Conservation (phyloP, 228 moss, liverwort and hornwort genomes). For the Sphagnum fallax region DNA sequence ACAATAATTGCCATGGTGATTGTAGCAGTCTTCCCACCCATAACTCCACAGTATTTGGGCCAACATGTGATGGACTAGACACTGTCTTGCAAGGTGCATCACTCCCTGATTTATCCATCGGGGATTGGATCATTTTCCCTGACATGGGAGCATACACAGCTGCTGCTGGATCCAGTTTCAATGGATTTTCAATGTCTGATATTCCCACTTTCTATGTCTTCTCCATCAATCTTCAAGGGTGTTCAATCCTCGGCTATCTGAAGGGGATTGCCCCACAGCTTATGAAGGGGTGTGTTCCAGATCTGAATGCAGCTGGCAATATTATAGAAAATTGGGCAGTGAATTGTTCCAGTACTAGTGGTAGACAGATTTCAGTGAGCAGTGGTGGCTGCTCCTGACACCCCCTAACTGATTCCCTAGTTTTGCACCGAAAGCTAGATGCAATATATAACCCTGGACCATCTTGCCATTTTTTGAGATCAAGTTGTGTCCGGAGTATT, state of each 20-base stretch:
- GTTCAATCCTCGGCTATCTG: not conserved
- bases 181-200: conserved; percentile 21
- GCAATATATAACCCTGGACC: too few relatives aligned
- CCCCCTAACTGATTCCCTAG: not conserved
- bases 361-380: conserved; percentile 2
- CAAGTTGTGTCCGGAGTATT: too few relatives aligned
- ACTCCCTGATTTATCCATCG: conserved; percentile 19
- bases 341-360: conserved; percentile 6
- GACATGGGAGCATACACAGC: conserved; percentile 44
- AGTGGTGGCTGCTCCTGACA: not conserved
- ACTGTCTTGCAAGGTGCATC: conserved; percentile 19
- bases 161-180: conserved; percentile 25
- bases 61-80: conserved; percentile 29
- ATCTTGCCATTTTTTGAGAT: too few relatives aligned
- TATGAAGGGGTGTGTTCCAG: conserved; percentile 1
- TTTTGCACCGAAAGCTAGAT: too few relatives aligned
- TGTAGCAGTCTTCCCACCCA: not conserved
- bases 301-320: not conserved
- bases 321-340: conserved; percentile 5
- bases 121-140: conserved; percentile 34
- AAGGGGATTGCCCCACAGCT: conserved; percentile 5
- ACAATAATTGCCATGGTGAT: too few relatives aligned
- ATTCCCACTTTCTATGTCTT: conserved; percentile 8
- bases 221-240: conserved; percentile 4
- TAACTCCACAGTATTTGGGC: conserved; percentile 30